Percentiles rank a stretch among this genome's conserved stretches.
phyloP scores from a whole-genome alignment of 2,329 filamentous ascomycete genomes.

The Trichoderma guizhouense region DNA sequence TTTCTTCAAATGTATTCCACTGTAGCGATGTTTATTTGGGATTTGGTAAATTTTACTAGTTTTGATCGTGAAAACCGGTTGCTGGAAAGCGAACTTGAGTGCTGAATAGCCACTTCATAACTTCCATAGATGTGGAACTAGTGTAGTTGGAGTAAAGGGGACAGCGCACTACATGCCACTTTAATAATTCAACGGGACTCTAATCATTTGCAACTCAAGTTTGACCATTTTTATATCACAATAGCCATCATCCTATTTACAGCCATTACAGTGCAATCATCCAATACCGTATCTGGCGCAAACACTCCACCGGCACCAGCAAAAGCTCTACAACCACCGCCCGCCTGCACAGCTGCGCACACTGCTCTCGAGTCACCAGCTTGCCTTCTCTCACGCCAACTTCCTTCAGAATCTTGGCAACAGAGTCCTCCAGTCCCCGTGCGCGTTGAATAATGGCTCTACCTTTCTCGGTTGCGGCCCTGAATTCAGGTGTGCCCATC shows the following conservation, averaged over 20 bases:
- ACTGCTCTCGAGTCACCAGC: not conserved
- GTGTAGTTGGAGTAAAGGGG: not conserved
- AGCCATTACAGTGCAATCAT: not conserved
- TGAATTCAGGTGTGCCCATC: not conserved
- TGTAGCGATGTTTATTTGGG: not conserved
- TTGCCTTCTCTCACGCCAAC: not conserved
- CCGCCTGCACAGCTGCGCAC: not conserved
- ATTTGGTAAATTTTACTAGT: not conserved
- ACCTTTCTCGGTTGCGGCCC: not conserved
- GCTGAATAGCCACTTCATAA: not conserved
- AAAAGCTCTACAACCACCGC: not conserved
- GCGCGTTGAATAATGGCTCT: not conserved
- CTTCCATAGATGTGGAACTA: not conserved
- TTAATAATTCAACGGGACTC: not conserved
- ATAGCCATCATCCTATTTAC: not conserved
- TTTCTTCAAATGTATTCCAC: fast-evolving
- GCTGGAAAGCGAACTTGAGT: not conserved
- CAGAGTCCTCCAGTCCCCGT: not conserved
- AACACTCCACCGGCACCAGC: not conserved
- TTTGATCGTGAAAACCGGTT: not conserved
- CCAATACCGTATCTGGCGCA: not conserved
- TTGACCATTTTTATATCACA: not conserved
- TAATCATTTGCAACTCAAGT: not conserved
- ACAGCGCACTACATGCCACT: not conserved
- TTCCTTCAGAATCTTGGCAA: not conserved